Conservation (phyloP, 495 filamentous ascomycete species). For the Xylaria longipes region DNA sequence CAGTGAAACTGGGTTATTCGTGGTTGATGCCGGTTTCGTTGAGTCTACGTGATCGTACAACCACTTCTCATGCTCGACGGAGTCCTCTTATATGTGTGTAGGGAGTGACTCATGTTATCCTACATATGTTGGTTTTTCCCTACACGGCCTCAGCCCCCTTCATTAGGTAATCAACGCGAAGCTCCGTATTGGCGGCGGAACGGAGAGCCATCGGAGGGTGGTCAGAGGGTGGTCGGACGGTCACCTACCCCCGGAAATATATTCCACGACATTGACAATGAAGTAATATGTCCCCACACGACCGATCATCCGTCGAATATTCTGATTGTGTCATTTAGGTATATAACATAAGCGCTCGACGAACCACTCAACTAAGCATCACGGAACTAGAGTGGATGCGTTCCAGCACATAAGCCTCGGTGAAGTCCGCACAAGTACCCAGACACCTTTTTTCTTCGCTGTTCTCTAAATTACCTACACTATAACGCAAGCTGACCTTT, state of each 20-base stretch:
- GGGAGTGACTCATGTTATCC: neutral
- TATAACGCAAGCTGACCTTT: too few species aligned
- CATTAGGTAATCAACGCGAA: neutral
- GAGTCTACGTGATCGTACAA: neutral
- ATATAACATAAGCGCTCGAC: neutral
- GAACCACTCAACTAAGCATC: neutral
- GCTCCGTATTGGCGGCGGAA: neutral
- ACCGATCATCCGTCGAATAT: neutral
- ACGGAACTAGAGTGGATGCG: neutral
- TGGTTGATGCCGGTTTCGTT: neutral
- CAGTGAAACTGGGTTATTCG: neutral
- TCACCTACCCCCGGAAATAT: neutral
- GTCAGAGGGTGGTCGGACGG: slow-evolving; percentile 7
- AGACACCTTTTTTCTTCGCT: too few species aligned
- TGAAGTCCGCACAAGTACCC: too few species aligned
- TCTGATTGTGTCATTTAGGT: neutral
- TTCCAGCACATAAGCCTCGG: too few species aligned
- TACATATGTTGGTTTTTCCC: neutral
- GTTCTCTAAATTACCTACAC: too few species aligned
- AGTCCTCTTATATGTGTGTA: neutral
- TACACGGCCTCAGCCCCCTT: neutral
- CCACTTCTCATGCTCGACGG: neutral
- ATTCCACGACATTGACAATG: neutral
- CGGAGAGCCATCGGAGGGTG: neutral
- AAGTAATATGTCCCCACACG: neutral